These are phyloP conservation scores for Rubroshorea leprosula DNA, from an alignment of 345 rosid genomes.

Conservation along the genomic window DNA sequence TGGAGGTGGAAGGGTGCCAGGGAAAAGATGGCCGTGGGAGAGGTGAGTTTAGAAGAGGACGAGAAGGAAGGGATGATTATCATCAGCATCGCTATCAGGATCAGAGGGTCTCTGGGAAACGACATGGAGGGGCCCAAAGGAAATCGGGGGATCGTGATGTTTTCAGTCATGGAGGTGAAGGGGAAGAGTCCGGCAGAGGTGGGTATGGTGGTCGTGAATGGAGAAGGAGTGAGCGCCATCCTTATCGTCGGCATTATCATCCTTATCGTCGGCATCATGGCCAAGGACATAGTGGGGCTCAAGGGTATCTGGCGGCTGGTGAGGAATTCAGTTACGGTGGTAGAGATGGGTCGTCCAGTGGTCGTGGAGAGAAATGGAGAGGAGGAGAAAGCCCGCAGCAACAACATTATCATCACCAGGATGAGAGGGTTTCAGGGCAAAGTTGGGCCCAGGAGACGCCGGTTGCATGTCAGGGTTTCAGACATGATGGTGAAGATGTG, in stretches of 20 bases:
- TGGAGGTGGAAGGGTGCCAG: slow-evolving; percentile 44
- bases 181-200: background rate
- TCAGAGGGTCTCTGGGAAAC: slow-evolving; percentile 1
- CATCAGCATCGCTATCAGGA: background rate
- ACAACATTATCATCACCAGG: background rate
- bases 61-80: slow-evolving; percentile 11
- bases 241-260: background rate
- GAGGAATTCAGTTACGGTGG: background rate
- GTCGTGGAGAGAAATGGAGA: background rate
- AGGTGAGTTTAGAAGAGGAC: slow-evolving; percentile 16
- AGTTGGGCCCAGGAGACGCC: background rate
- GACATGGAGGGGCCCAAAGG: background rate
- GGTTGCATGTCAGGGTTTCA: background rate
- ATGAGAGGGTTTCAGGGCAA: background rate
- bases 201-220: slow-evolving; percentile 4
- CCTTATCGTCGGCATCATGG: background rate
- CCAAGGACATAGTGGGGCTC: background rate
- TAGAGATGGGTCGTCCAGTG: background rate
- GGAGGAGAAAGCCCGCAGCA: background rate
- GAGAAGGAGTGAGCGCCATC: background rate
- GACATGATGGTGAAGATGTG: background rate
- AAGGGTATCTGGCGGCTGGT: background rate
- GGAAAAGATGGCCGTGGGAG: slow-evolving; percentile 23
- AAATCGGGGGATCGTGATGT: background rate
- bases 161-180: background rate